Percentiles rank a stretch among this genome's conserved stretches.
These are phyloP conservation scores for Aegilops bicornis DNA, from an alignment of 176 grass and related monocot genomes.

Conservation along the genomic window DNA sequence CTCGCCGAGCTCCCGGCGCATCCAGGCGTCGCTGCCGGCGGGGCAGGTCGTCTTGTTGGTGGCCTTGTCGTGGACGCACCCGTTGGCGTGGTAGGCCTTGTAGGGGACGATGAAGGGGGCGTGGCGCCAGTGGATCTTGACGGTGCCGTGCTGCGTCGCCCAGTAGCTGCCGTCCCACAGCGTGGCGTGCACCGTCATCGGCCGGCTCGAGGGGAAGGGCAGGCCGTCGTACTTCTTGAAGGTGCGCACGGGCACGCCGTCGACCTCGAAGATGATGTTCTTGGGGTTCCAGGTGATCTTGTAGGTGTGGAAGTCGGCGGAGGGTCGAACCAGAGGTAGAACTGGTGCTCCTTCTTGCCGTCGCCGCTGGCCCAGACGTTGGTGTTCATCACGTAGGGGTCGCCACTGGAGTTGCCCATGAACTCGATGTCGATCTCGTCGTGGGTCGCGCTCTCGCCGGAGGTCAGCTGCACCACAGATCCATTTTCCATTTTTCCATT, in stretches of 20 bases:
- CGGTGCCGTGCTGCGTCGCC: conserved; percentile 62
- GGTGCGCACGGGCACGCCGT: conserved; percentile 45
- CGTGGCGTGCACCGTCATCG: conserved; percentile 70
- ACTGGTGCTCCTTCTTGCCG: conserved; percentile 58
- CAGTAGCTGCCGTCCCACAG: conserved; percentile 81
- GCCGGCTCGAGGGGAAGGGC: conserved; percentile 39
- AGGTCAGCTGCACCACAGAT: background rate
- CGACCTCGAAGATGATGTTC: conserved; percentile 55
- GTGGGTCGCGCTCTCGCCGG: conserved; percentile 24
- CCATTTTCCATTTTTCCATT: too few relatives aligned
- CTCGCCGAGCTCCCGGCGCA: conserved; percentile 5
- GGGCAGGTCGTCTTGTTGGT: conserved; percentile 26
- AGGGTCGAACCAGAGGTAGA: conserved; percentile 58
- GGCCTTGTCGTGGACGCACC: conserved; percentile 23
- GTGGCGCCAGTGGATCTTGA: conserved; percentile 55
- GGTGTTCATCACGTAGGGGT: conserved; percentile 40
- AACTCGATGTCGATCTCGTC: conserved; percentile 68
- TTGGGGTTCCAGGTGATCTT: conserved; percentile 43
- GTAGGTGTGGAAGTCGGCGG: conserved; percentile 47
- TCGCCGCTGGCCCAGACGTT: conserved; percentile 54
- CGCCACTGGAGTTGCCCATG: conserved; percentile 39
- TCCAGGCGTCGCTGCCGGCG: conserved; percentile 15
- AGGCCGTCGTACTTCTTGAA: conserved; percentile 60
- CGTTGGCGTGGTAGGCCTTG: conserved; percentile 36
- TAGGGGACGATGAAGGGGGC: conserved; percentile 58